These are phyloP conservation scores for Sarcomyxa edulis DNA, from an alignment of 768 basidiomycete genomes.

Conservation along the genomic window DNA sequence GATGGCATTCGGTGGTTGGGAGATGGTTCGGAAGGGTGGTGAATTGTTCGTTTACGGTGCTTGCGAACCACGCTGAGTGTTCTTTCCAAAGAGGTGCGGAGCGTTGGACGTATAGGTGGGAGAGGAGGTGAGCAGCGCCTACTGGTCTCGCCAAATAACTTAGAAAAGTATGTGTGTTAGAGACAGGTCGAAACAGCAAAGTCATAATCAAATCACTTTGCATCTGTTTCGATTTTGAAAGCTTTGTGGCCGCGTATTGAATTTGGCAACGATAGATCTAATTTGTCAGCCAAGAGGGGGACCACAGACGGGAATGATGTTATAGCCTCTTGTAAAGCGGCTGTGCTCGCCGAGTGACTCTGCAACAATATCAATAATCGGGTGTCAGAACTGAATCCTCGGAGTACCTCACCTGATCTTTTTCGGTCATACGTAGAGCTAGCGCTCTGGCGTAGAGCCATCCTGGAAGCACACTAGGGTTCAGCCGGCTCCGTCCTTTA, in stretches of 20 bases:
- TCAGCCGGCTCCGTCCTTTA: constrained; percentile 24
- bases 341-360: constrained; percentile 56
- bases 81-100: constrained; percentile 82
- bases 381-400: background rate
- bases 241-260: constrained; percentile 54
- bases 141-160: constrained; percentile 35
- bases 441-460: constrained; percentile 72
- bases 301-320: constrained; percentile 76
- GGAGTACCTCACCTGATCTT: constrained; percentile 25
- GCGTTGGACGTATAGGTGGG: constrained; percentile 83
- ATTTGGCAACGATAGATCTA: constrained; percentile 60
- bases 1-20: constrained; percentile 24
- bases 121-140: constrained; percentile 68
- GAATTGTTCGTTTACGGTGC: constrained; percentile 44
- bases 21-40: constrained; percentile 29
- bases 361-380: constrained; percentile 17
- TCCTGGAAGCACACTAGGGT: constrained; percentile 68
- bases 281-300: constrained; percentile 80
- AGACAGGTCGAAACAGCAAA: constrained; percentile 3
- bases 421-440: constrained; percentile 52
- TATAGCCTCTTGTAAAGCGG: constrained; percentile 70
- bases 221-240: constrained; percentile 68
- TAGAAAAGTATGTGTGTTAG: constrained; percentile 11
- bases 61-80: constrained; percentile 62
- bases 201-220: constrained; percentile 37